Evolutionary conservation across 2,329 filamentous ascomycete species (phyloP), one percentile per base, ranked within the genome.

Genomic region (Hypoxylon sp.): DNA sequence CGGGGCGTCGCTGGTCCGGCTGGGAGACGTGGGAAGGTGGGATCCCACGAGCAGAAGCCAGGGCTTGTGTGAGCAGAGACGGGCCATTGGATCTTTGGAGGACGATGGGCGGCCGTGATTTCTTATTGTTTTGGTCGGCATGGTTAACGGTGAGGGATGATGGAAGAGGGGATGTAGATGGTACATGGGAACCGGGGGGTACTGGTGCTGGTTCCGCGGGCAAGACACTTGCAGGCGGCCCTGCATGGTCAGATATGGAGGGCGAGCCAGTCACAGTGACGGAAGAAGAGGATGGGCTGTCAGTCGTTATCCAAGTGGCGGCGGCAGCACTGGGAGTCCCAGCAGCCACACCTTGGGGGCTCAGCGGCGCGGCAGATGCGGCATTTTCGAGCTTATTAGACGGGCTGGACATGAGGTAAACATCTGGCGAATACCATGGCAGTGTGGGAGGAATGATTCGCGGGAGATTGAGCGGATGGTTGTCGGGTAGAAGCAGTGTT

Each of bases 31-130:
- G 73, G 19, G 76, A 71, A 59, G 73, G 72, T 54, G 75, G 78
- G 54, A 87, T 86, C 75, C 86, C 86, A 75, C 86, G 85, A 75
- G 86, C 86, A 79, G 85, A 86, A 77, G 86, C 86, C 77, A 88
- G 81, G 76, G 86, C 86, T 79, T 88, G 85, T 67, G 85, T 84
- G 79, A 88, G 82, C 74, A 88, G 78, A 65, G 86, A 88, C 73
- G 86, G 84, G 70, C 86, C 86, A 75, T 79, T 80, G 74, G 83
- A 81, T 76, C 81, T 81, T 71, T 81, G 80, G 71, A 79, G 76
- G 71, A 79, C 75, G 69, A 78, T 75, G 76, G 82, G 81, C 71
- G 79, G 79, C 75, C 83, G 79, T 69, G 82, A 72, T 80, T 84
- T 86, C 81, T 85, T 86, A 83, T 84, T 79, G 63, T 72, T 71